A percentile compares a stretch with the other conserved stretches of the same genome.
These are phyloP conservation scores for Aspergillus avenaceus DNA, from an alignment of 495 filamentous ascomycete genomes.

Conservation along the genomic window DNA sequence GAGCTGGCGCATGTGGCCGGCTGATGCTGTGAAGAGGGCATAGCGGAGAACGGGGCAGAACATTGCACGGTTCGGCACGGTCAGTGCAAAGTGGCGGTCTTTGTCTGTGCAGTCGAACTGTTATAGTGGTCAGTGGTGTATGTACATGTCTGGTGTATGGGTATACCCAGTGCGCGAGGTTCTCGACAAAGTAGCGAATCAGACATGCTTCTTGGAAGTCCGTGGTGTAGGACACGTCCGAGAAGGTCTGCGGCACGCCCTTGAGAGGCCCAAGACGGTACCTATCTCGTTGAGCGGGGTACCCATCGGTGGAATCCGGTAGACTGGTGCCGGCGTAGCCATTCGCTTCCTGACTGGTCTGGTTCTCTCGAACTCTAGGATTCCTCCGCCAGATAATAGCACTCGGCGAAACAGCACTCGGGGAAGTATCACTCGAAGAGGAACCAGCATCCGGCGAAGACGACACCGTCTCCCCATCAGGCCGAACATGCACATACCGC, in stretches of 20 bases:
- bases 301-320: background rate
- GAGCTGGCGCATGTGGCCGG: constrained; percentile 18
- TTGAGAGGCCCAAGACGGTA: constrained; percentile 11
- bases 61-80: constrained; percentile 24
- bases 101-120: constrained; percentile 18
- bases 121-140: background rate
- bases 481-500: too few relatives aligned
- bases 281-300: background rate
- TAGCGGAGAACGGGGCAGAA: constrained; percentile 26
- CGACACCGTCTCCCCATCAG: too few relatives aligned
- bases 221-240: background rate
- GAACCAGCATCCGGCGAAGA: too few relatives aligned
- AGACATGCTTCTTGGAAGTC: constrained; percentile 22
- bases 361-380: too few relatives aligned
- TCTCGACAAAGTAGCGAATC: constrained; percentile 24
- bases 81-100: constrained; percentile 23
- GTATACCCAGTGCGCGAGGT: constrained; percentile 22
- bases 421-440: too few relatives aligned
- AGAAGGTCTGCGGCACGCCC: constrained; percentile 1
- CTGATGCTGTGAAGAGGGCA: constrained; percentile 26
- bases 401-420: too few relatives aligned
- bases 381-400: too few relatives aligned
- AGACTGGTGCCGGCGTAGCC: background rate
- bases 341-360: too few relatives aligned
- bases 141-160: constrained; percentile 14